Evolutionary conservation across 805 yeast genomes (phyloP), one percentile per base, ranked within the genome.

Genomic region (Yarrowia sp.): DNA sequence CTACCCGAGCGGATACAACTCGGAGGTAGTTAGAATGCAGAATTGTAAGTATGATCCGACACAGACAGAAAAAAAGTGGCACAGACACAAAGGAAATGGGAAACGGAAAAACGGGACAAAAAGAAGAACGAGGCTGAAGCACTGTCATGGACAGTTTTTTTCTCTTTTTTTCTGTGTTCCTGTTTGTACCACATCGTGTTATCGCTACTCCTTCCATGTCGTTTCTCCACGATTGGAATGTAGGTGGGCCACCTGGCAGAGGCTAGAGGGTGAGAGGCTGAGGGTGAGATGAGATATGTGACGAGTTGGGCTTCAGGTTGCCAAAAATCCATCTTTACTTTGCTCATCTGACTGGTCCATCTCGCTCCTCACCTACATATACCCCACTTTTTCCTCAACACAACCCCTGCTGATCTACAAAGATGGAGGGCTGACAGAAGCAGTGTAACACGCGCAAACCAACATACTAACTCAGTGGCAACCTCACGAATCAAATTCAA

Each of bases 401-500:
- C 40, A 5, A 33, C 58, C 56, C 52, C 36, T 48, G 54, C 38
- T 33, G 56, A 49, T 49, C 56, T 21, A 3, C 19, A 21, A 5
- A 3, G 40, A 6, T 19, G 19, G 16, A 12, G 24, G n/a, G 9
- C 9, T 26, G 28, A 33, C 26, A 49, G 8, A 8, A 9, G 16
- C 28, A 5, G 14, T 5, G 22, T 2, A 22, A 21, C 32, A 5
- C 22, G 8, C 17, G 6, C 14, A 2, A 8, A 6, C 16, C 10
- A 16, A 16, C 19, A 9, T 16, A 54, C 61, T 54, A 54, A 54
- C 61, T 12, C 35, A 54, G 61, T 54, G 61, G 61, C 61, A 11
- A 54, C 61, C 3, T 54, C 61, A 19, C 61, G 61, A 54, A 54
- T 54, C 46, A 54, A 54, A 54, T 80, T 85, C 70, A 83, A 85